phyloP scores from a whole-genome alignment of 805 yeast genomes.

The Candida ovalis region DNA sequence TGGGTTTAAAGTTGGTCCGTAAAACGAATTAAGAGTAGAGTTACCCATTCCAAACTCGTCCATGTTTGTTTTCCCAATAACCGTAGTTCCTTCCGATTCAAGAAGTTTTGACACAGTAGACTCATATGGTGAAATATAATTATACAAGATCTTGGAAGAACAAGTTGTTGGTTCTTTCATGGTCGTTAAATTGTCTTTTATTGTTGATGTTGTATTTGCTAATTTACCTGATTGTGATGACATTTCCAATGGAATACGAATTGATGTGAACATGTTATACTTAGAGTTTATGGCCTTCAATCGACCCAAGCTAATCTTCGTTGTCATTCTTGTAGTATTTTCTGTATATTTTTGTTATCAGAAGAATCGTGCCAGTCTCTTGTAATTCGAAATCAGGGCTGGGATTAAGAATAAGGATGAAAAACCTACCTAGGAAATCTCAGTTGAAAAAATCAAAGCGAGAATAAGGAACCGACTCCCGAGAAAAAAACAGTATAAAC shows the following conservation, averaged over 20 bases:
- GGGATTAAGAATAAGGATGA: too few species aligned
- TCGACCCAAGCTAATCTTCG: not conserved
- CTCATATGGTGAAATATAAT: slow-evolving; percentile 72
- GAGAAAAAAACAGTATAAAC: not conserved
- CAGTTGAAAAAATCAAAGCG: not conserved
- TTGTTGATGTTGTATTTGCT: slow-evolving; percentile 38
- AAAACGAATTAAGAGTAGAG: slow-evolving; percentile 50
- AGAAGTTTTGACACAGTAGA: slow-evolving; percentile 67
- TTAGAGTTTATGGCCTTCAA: slow-evolving; percentile 16
- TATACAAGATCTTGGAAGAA: slow-evolving; percentile 58
- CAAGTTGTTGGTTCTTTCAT: slow-evolving; percentile 66
- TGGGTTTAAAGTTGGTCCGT: slow-evolving; percentile 60
- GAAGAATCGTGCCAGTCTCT: too few species aligned
- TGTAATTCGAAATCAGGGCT: too few species aligned
- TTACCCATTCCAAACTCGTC: slow-evolving; percentile 99
- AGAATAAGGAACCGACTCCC: not conserved
- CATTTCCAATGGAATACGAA: slow-evolving; percentile 9
- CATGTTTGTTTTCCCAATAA: slow-evolving; percentile 82
- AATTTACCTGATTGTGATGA: slow-evolving; percentile 19
- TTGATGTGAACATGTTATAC: slow-evolving; percentile 39
- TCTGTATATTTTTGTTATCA: too few species aligned
- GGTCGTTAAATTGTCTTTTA: slow-evolving; percentile 83
- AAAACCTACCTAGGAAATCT: not conserved
- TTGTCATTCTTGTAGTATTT: slow-evolving; percentile 1
- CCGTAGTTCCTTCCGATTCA: slow-evolving; percentile 44